phyloP scores from a whole-genome alignment of 257 asterid species.

The Striga asiatica region DNA sequence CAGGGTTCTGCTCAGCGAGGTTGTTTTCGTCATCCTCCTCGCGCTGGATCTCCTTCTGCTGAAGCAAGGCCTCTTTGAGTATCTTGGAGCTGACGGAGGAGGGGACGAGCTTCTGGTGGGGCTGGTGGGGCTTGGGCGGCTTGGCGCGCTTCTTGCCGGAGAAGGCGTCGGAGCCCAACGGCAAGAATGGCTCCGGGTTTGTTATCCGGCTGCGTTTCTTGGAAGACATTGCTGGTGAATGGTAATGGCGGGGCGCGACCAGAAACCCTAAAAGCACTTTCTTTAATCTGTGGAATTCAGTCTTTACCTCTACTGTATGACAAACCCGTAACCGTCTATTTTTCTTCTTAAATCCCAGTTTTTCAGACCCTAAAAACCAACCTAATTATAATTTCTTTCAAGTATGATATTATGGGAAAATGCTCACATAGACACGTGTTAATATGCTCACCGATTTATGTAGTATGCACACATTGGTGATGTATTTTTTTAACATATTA shows the following conservation, averaged over 20 bases:
- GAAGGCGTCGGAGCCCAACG: constrained; percentile 40
- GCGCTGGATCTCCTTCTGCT: constrained; percentile 73
- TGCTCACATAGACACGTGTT: no score
- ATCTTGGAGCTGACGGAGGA: constrained; percentile 69
- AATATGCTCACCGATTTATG: no score
- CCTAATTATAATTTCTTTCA: no score
- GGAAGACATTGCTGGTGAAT: constrained; percentile 33
- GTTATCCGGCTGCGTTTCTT: constrained; percentile 68
- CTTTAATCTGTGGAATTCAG: no score
- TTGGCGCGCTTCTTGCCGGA: constrained; percentile 52
- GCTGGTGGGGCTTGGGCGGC: constrained; percentile 63
- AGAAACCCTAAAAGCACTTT: constrained; percentile 17
- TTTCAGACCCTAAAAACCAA: no score
- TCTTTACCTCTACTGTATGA: not conserved
- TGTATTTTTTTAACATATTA: no score
- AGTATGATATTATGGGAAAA: no score
- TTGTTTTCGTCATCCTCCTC: constrained; percentile 43
- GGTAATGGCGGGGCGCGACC: constrained; percentile 8
- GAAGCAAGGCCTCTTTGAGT: constrained; percentile 64
- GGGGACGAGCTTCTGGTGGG: constrained; percentile 48
- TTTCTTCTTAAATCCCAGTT: no score
- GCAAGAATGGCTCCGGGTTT: constrained; percentile 73
- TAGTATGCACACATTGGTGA: no score
- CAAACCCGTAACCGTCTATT: not conserved
- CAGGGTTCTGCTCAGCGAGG: constrained; percentile 11